Base-by-base conservation (phyloP, 306 rosid genomes). In the Ormosia semicastrata region DNA sequence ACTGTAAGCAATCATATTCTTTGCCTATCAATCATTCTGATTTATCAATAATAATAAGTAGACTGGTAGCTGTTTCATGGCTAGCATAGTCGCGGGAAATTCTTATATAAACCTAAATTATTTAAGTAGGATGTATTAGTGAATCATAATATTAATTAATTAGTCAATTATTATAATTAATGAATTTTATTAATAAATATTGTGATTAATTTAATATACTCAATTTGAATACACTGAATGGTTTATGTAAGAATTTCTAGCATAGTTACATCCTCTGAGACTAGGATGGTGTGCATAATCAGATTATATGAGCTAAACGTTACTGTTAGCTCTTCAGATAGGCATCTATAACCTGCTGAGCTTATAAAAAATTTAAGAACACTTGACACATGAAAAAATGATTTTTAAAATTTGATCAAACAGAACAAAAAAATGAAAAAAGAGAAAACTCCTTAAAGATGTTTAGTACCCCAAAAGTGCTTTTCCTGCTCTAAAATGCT, bases 1-100 rank as follows among this genome's bases (percentile, higher is more conserved):
- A 79, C 49, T 58, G 75, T 39, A 24, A 13, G 41, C 39, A 34
- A 83, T 73, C 67, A 80, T 76, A 12, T 40, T 39, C 50, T 41
- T 36, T 37, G 44, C 2, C 56, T 14, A 49, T 73, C 63, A 9
- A 65, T 77, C 81, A 64, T 37, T 39, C 7, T 17, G n/a, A 66
- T 66, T 40, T 7, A 66, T 37, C 4, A 43, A 54, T 7, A 12
- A 6, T 6, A 4, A 68, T 68, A 18, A 17, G 44, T 8, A 44
- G 49, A 8, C 11, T 8, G 12, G 49, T 44, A 7, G 49, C 49
- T 8, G 12, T 46, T 46, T 10, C n/a, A 9, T 46, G 52, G 52
- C 12, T 46, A 9, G 52, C 52, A 9, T 46, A 2, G 52, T 9
- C n/a, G 24, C 24, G 24, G 24, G 24, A 24, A 24, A 24, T 1